Evolutionary conservation across 805 yeast species (phyloP).

Genomic region (Nakazawaea pomicola): DNA sequence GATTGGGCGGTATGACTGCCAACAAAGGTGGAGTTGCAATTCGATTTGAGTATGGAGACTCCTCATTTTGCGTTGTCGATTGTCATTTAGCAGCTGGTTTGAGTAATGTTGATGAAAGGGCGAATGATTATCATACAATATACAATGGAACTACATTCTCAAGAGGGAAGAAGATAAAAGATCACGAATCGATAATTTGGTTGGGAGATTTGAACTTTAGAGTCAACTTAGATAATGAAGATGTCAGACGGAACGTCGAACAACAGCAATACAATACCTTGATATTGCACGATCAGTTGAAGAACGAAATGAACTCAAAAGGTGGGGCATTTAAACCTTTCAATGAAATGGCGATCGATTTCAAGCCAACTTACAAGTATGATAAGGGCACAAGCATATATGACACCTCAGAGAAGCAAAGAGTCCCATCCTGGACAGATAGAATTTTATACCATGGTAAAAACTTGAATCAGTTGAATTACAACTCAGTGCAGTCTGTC

Average conservation of each 20-base stretch:
- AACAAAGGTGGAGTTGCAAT: constrained; percentile 57
- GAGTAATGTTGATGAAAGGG: constrained; percentile 75
- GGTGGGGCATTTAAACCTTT: constrained; percentile 80
- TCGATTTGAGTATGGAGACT: constrained; percentile 44
- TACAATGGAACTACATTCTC: constrained; percentile 63
- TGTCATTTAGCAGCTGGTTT: constrained; percentile 95
- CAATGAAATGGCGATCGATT: constrained; percentile 72
- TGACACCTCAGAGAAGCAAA: constrained; percentile 86
- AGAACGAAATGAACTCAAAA: constrained; percentile 55
- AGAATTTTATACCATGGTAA: constrained; percentile 58
- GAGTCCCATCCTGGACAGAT: constrained; percentile 98
- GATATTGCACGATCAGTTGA: constrained; percentile 73
- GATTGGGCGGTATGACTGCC: constrained; percentile 86
- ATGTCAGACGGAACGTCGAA: constrained; percentile 42
- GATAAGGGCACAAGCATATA: constrained; percentile 79
- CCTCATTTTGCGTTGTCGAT: constrained; percentile 70
- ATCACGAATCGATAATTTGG: constrained; percentile 84
- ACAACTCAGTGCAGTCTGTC: constrained; percentile 58
- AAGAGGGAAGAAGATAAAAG: constrained; percentile 53
- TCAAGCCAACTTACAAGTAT: constrained; percentile 91
- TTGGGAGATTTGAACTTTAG: constrained; percentile 93
- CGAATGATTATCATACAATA: constrained; percentile 78
- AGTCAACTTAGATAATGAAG: constrained; percentile 64
- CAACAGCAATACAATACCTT: constrained; percentile 24
- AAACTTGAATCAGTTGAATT: constrained; percentile 56